A percentile compares a stretch with the other conserved stretches of the same genome.
Conservation (phyloP, 2,329 filamentous ascomycete genomes). For the Metarhizium guizhouense region DNA sequence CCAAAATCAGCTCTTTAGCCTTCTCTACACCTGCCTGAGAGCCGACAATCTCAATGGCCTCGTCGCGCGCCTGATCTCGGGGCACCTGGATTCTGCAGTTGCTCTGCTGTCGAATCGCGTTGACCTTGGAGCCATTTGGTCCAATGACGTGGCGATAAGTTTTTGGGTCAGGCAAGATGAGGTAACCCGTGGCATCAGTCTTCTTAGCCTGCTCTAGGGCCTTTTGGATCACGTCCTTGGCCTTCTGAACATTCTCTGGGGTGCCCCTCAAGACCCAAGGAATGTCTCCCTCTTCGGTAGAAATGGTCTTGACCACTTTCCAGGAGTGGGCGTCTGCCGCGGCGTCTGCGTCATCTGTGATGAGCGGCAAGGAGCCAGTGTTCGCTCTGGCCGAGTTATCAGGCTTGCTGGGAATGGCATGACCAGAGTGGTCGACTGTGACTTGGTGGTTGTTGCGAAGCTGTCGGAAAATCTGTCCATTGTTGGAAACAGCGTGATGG, state of each 20-base stretch:
- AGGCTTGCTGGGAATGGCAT: conserved; percentile 64
- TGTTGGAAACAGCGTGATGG: conserved; percentile 79
- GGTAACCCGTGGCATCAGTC: conserved; percentile 69
- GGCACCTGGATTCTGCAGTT: conserved; percentile 93
- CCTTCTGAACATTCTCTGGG: conserved; percentile 71
- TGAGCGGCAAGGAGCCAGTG: conserved; percentile 67
- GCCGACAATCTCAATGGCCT: conserved; percentile 87
- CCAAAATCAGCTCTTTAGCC: conserved; percentile 81
- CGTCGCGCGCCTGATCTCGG: conserved; percentile 61
- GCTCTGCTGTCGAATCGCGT: conserved; percentile 83
- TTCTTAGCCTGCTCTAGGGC: conserved; percentile 65
- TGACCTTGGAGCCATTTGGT: conserved; percentile 81
- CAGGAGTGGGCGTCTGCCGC: conserved; percentile 67
- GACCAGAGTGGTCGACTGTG: conserved; percentile 82
- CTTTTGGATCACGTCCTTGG: conserved; percentile 62
- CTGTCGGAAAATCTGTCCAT: conserved; percentile 87
- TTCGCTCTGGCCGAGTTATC: conserved; percentile 45
- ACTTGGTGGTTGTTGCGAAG: conserved; percentile 81
- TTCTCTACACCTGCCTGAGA: conserved; percentile 71
- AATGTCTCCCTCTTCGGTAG: conserved; percentile 60
- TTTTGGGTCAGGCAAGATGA: conserved; percentile 80
- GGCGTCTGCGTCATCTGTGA: conserved; percentile 72
- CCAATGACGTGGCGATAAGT: conserved; percentile 90
- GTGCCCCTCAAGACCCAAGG: conserved; percentile 84
- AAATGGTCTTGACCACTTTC: conserved; percentile 61